Conservation (phyloP, 1,284 basidiomycete genomes). For the Afroboletus lepidellus region DNA sequence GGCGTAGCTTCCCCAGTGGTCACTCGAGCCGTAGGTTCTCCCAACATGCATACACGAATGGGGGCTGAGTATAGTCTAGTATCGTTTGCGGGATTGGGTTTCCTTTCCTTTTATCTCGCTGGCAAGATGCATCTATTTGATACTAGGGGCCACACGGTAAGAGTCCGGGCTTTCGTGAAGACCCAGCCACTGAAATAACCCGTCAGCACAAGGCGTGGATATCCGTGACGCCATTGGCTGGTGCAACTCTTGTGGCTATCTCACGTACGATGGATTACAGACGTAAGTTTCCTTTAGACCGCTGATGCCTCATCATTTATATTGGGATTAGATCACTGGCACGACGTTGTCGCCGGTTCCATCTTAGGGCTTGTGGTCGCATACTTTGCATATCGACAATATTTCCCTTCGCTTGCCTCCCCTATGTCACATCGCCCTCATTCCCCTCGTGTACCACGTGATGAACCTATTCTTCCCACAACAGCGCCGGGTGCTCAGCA, state of each 20-base stretch:
- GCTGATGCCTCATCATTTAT: slow-evolving; percentile 1
- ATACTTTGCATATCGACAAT: slow-evolving; percentile 81
- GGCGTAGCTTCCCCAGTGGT: slow-evolving; percentile 92
- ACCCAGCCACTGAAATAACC: slow-evolving; percentile 1
- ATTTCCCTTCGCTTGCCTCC: slow-evolving; percentile 65
- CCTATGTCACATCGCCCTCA: slow-evolving; percentile 70
- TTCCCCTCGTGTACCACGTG: slow-evolving; percentile 63
- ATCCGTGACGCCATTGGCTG: slow-evolving; percentile 72
- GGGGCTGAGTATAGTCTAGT: slow-evolving; percentile 44
- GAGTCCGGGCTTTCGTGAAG: slow-evolving; percentile 23
- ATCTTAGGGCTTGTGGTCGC: slow-evolving; percentile 72
- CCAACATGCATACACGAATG: background rate
- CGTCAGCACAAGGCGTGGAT: slow-evolving; percentile 79
- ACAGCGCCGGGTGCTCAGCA: slow-evolving; percentile 7
- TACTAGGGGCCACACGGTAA: slow-evolving; percentile 71
- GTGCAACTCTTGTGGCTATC: slow-evolving; percentile 84
- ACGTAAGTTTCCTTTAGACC: slow-evolving; percentile 47
- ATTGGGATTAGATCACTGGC: slow-evolving; percentile 70
- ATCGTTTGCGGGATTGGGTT: slow-evolving; percentile 90
- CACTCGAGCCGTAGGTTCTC: slow-evolving; percentile 73
- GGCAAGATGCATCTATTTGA: slow-evolving; percentile 94
- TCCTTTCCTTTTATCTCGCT: slow-evolving; percentile 84
- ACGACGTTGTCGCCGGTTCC: slow-evolving; percentile 83
- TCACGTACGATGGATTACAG: slow-evolving; percentile 90
- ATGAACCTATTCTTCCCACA: slow-evolving; percentile 42